phyloP scores from a whole-genome alignment of 2,329 filamentous ascomycete species.

The Talaromyces piceae region DNA sequence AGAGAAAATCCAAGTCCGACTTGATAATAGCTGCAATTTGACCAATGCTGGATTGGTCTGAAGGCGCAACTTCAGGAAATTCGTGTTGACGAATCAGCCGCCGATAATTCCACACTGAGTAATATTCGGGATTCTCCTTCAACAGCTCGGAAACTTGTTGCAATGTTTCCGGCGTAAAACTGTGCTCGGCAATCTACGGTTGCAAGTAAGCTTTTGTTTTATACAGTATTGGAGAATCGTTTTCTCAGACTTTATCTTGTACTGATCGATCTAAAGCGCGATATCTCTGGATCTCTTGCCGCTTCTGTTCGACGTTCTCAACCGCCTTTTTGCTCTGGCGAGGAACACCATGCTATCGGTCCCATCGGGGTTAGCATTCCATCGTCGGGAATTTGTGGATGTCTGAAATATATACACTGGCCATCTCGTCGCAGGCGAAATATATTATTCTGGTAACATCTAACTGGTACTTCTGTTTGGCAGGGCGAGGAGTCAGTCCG shows the following conservation, averaged over 20 bases:
- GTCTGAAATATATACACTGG: conserved; percentile 14
- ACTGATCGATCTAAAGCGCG: conserved; percentile 62
- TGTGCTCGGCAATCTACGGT: conserved; percentile 29
- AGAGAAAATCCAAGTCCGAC: conserved; percentile 70
- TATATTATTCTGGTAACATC: not conserved
- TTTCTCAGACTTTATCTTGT: conserved; percentile 50
- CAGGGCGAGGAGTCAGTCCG: not conserved
- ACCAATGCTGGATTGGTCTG: conserved; percentile 32
- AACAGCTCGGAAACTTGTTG: conserved; percentile 38
- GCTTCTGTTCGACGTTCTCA: conserved; percentile 63
- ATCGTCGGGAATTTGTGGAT: not conserved
- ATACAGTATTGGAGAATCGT: conserved; percentile 10
- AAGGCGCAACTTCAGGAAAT: conserved; percentile 33
- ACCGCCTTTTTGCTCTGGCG: conserved; percentile 61
- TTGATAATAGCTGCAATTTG: conserved; percentile 51
- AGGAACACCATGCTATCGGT: conserved; percentile 69
- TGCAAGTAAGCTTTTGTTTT: not conserved
- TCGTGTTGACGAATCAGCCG: conserved; percentile 61
- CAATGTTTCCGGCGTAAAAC: conserved; percentile 37
- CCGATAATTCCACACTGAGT: conserved; percentile 48
- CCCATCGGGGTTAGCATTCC: conserved; percentile 16
- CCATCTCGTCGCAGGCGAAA: conserved; percentile 5
- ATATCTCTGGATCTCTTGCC: conserved; percentile 69
- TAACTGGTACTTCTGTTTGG: not conserved
- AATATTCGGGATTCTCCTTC: conserved; percentile 42